Base-by-base conservation (phyloP, 2,329 filamentous ascomycete species). In the Aquanectria penicillioides region DNA sequence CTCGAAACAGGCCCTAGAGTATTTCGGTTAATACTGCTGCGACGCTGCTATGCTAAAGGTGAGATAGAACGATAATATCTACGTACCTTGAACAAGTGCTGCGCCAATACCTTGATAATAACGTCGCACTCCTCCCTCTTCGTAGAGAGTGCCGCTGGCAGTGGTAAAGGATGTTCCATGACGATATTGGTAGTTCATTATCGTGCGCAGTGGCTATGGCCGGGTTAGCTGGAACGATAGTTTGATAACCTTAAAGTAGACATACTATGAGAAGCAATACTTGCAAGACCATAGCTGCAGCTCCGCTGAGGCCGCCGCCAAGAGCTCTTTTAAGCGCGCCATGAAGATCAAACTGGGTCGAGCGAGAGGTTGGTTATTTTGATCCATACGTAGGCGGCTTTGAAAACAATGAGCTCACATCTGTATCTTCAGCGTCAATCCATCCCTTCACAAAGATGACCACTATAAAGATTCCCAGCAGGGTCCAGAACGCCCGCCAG, bases 171-270 rank as follows among this genome's bases (percentile, higher is more conserved):
- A 72, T 0, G 73, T 75, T 2, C 80, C 80, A 33, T 77, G 79
- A 2, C 80, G 80, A 50, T 82, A 82, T 58, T 82, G 80, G 38
- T 82, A 82, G 67, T 82, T 82, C 80, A 82, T 82, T 11, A 82
- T 79, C 0, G 80, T 82, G 5, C 80, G 75, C 4, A 82, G 69
- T 4, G 80, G 80, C 80, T 82, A 41, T 4, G 2, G 1, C 2
- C 1, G 0, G 7, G 6, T 62, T 1, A 61, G 15, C 2, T n/a
- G n/a, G 1, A 2, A 12, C 7, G 23, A 12, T n/a, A 2, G 1
- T 6, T 25, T 1, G 9, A 1, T 18, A 8, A 2, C 17, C 5
- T 11, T 3, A 0, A 1, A 0, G 5, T 2, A 3, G 13, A 11
- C 61, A 3, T 71, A 81, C 80, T 80, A 82, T 82, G 1, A 82